These are phyloP conservation scores for Pouteria glomerata DNA, from an alignment of 148 eudicot genomes.

Conservation along the genomic window DNA sequence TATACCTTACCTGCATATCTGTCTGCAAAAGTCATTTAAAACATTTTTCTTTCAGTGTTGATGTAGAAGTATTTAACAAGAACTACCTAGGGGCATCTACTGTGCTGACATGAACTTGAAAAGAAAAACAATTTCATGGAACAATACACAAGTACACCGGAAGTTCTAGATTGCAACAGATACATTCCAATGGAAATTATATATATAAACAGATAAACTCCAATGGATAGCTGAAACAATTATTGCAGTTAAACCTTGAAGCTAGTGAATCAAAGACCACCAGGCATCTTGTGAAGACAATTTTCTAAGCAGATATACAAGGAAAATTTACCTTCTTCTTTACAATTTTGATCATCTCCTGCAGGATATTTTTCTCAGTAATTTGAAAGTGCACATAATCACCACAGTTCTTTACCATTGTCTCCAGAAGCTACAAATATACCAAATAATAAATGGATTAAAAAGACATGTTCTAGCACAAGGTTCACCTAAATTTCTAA, in stretches of 20 bases:
- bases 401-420: constrained; percentile 96
- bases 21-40: constrained; percentile 38
- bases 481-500: background rate
- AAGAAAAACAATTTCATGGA: background rate
- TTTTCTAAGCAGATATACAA: no score
- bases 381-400: constrained; percentile 79
- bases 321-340: constrained; percentile 64
- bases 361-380: constrained; percentile 66
- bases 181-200: background rate
- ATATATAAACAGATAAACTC: background rate
- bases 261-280: background rate
- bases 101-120: no score
- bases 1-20: constrained; percentile 74
- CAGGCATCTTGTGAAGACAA: background rate
- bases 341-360: constrained; percentile 83
- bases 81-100: background rate
- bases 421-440: constrained; percentile 72
- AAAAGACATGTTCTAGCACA: constrained; percentile 1
- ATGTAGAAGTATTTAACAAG: background rate
- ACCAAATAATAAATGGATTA: background rate
- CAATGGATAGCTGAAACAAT: background rate
- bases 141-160: background rate
- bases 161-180: background rate
- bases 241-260: background rate
- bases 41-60: background rate